phyloP scores from a whole-genome alignment of 805 yeast genomes.

The Spathaspora hagerdaliae region DNA sequence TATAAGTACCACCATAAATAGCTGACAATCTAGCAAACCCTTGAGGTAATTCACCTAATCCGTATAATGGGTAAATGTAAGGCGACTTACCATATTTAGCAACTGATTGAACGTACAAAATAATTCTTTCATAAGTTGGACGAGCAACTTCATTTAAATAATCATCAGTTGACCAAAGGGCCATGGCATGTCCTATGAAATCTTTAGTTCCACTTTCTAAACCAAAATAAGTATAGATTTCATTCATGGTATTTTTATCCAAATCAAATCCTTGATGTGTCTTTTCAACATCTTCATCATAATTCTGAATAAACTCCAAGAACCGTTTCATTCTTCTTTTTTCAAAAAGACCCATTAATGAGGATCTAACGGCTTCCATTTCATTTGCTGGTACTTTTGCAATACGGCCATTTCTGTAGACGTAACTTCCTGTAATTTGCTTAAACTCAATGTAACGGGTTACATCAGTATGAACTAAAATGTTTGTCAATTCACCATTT shows the following conservation, averaged over 20 bases:
- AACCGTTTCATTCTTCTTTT: constrained; percentile 93
- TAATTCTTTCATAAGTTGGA: constrained; percentile 82
- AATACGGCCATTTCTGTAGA: constrained; percentile 82
- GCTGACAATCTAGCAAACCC: constrained; percentile 97
- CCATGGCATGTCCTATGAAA: constrained; percentile 98
- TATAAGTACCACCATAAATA: constrained; percentile 96
- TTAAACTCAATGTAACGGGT: constrained; percentile 94
- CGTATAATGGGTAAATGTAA: constrained; percentile 91
- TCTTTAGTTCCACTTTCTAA: constrained; percentile 91
- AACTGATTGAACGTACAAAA: constrained; percentile 83
- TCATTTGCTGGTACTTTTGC: constrained; percentile 95
- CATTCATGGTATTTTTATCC: constrained; percentile 87
- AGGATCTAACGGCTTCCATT: constrained; percentile 84
- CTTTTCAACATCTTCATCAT: constrained; percentile 69
- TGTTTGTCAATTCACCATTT: constrained; percentile 94
- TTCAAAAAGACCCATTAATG: constrained; percentile 94
- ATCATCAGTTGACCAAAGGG: constrained; percentile 89
- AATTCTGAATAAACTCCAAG: constrained; percentile 79
- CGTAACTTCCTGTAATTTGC: constrained; percentile 94
- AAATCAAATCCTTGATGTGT: constrained; percentile 86
- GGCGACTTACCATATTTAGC: constrained; percentile 96
- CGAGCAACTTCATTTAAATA: constrained; percentile 87
- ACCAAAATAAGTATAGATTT: constrained; percentile 83
- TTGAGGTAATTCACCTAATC: constrained; percentile 97
- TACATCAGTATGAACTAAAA: constrained; percentile 91